Evolutionary conservation across 768 basidiomycete species (phyloP).

Genomic region (Rhodosporidiobolus sp.): DNA sequence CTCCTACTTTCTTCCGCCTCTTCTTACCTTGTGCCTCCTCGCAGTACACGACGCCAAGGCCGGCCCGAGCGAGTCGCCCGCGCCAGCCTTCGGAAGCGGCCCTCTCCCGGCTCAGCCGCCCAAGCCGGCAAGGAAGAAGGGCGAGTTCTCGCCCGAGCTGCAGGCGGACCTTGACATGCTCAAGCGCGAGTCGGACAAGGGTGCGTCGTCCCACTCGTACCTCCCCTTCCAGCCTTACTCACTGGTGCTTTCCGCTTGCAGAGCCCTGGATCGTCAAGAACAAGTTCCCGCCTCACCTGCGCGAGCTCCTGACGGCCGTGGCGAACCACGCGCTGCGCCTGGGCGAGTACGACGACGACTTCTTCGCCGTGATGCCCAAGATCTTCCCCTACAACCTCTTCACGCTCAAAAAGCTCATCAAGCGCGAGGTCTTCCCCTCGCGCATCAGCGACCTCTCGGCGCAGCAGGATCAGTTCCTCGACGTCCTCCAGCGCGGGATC

Average conservation of each 20-base stretch:
- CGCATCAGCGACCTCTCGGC: conserved; percentile 66
- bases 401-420: conserved; percentile 96
- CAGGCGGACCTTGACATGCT: conserved; percentile 62
- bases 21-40: no score
- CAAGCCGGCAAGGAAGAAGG: conserved; percentile 19
- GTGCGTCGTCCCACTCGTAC: conserved; percentile 19
- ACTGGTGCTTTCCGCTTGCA: conserved; percentile 50
- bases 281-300: conserved; percentile 81
- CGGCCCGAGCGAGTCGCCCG: not conserved
- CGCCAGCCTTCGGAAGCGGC: not conserved
- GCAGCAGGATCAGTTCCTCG: conserved; percentile 66
- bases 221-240: not conserved
- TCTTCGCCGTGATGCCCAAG: conserved; percentile 80
- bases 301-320: conserved; percentile 66
- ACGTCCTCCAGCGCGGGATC: conserved; percentile 62
- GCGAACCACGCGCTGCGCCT: conserved; percentile 73
- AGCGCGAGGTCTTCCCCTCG: conserved; percentile 75
- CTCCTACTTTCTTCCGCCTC: no score
- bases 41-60: conserved; percentile 14
- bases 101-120: not conserved
- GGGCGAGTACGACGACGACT: conserved; percentile 88
- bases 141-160: conserved; percentile 68
- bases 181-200: conserved; percentile 49
- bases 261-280: conserved; percentile 77
- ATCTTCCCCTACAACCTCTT: conserved; percentile 94